phyloP scores from a whole-genome alignment of 202 grass and related monocot genomes.

The Schoenoplectus triqueter region DNA sequence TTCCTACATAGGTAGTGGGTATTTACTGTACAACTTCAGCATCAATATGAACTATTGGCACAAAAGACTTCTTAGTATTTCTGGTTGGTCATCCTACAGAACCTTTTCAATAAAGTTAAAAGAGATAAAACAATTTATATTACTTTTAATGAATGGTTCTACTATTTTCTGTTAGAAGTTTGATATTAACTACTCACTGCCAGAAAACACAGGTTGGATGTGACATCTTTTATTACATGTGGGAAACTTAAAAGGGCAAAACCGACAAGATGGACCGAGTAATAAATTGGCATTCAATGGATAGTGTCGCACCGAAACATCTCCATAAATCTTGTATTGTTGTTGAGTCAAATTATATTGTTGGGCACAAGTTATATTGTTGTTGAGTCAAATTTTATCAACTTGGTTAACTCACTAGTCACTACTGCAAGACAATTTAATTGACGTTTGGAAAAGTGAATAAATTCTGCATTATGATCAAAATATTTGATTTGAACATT shows the following conservation, averaged over 20 bases:
- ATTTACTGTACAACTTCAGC: neutral
- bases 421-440: neutral
- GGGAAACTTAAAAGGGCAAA: neutral
- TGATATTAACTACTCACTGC: slow-evolving; percentile 38
- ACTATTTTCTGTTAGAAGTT: slow-evolving; percentile 31
- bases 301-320: slow-evolving; percentile 17
- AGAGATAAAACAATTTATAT: too few relatives aligned
- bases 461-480: neutral
- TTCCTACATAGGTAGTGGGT: neutral
- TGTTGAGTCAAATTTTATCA: neutral
- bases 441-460: neutral
- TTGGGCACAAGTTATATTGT: neutral
- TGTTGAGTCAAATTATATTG: neutral
- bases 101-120: neutral
- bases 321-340: neutral
- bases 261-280: neutral
- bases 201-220: neutral
- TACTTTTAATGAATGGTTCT: neutral
- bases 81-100: neutral
- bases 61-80: neutral
- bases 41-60: neutral
- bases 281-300: slow-evolving; percentile 29
- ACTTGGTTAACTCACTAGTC: neutral
- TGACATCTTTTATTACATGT: slow-evolving; percentile 20
- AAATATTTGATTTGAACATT: neutral